A percentile compares a stretch with the other conserved stretches of the same genome.
These are phyloP conservation scores for Zhuliangozyma blackwelliae DNA, from an alignment of 1,139 yeast genomes.

Conservation along the genomic window DNA sequence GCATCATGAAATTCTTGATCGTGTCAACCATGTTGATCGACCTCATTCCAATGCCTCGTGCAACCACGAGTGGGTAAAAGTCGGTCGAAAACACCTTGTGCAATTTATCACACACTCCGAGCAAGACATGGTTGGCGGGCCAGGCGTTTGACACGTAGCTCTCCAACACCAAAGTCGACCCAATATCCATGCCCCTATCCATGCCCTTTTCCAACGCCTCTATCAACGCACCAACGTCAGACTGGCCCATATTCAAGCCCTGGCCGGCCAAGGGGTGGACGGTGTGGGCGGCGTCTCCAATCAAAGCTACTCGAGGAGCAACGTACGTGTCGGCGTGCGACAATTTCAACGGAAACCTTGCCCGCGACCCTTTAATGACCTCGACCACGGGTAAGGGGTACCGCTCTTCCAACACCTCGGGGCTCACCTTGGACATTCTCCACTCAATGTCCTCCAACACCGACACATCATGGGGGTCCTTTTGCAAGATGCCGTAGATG, in stretches of 20 bases:
- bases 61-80: constrained; percentile 64
- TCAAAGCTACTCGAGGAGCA: constrained; percentile 77
- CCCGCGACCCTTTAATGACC: constrained; percentile 65
- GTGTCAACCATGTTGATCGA: constrained; percentile 59
- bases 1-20: constrained; percentile 50
- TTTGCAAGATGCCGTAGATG: constrained; percentile 27
- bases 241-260: constrained; percentile 98
- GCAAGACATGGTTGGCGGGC: constrained; percentile 70
- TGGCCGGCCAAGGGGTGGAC: constrained; percentile 98
- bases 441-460: constrained; percentile 67
- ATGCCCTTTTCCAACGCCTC: constrained; percentile 67
- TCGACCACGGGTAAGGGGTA: constrained; percentile 65
- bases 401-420: constrained; percentile 48
- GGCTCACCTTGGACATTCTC: constrained; percentile 51
- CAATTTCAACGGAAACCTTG: constrained; percentile 82
- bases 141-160: constrained; percentile 80
- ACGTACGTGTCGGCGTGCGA: constrained; percentile 90
- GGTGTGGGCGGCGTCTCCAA: constrained; percentile 98
- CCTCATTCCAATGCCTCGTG: constrained; percentile 74
- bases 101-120: constrained; percentile 89
- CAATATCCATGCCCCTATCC: constrained; percentile 82
- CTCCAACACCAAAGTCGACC: constrained; percentile 76
- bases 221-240: constrained; percentile 74
- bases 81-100: constrained; percentile 84
- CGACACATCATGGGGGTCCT: constrained; percentile 39